Conservation (phyloP, 179 eudicot genomes). For the Nepenthes alata region DNA sequence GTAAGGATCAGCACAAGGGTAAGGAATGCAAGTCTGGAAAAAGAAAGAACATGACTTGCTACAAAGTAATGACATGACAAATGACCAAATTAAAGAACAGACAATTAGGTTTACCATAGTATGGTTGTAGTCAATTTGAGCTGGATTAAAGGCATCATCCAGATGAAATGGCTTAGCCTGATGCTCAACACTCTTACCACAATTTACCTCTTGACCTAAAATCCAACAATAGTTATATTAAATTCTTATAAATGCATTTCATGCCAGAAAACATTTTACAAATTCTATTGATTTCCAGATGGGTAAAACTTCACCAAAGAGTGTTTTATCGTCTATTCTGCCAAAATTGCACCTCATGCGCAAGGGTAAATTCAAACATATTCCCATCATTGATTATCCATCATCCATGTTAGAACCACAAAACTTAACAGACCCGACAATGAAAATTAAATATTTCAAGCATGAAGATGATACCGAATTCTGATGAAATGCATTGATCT, state of each 20-base stretch:
- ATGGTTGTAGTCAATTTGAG: conserved; percentile 1
- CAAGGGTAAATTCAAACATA: too few relatives aligned
- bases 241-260: too few relatives aligned
- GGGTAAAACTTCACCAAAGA: too few relatives aligned
- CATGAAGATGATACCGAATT: conserved; percentile 30
- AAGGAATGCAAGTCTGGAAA: conserved; percentile 1
- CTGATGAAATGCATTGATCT: conserved; percentile 53
- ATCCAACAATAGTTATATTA: not conserved
- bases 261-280: too few relatives aligned
- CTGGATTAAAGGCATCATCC: not conserved
- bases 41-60: not conserved
- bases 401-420: too few relatives aligned
- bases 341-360: too few relatives aligned
- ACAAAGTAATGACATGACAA: too few relatives aligned
- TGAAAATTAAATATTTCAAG: too few relatives aligned
- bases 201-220: conserved; percentile 2
- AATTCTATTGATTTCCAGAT: too few relatives aligned
- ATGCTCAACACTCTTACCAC: conserved; percentile 1
- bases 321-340: too few relatives aligned
- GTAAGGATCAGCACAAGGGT: conserved; percentile 27
- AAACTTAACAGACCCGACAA: too few relatives aligned
- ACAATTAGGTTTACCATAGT: not conserved
- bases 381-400: too few relatives aligned
- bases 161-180: not conserved
- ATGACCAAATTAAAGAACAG: not conserved